Conservation (phyloP, 257 asterid genomes). For the Fraxinus anomala region DNA sequence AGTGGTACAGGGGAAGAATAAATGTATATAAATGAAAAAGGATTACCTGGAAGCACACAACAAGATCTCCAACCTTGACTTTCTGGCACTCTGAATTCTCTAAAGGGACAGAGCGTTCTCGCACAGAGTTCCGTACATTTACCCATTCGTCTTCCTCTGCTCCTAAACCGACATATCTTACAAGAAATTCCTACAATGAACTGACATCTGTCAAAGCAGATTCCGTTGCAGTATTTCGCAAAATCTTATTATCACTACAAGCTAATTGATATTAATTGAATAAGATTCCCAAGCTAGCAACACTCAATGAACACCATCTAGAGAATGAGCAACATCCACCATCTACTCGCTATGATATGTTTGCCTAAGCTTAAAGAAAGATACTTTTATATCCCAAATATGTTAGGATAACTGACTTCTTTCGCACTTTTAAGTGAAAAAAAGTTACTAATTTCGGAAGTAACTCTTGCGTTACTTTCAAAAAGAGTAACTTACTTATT, state of each 20-base stretch:
- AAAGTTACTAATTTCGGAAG: neutral
- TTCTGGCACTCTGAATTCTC: slow-evolving; percentile 73
- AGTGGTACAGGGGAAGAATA: neutral
- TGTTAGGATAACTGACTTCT: neutral
- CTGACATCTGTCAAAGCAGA: slow-evolving; percentile 17
- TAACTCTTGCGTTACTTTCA: neutral
- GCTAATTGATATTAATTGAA: neutral
- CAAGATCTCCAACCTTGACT: slow-evolving; percentile 74
- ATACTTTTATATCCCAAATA: neutral
- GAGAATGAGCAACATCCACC: neutral
- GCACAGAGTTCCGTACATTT: slow-evolving; percentile 50
- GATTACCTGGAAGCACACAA: slow-evolving; percentile 88
- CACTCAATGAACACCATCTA: neutral
- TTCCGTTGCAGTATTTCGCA: neutral
- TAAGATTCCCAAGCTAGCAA: neutral
- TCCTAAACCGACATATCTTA: slow-evolving; percentile 79
- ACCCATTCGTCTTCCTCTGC: slow-evolving; percentile 89
- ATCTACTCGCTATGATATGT: neutral
- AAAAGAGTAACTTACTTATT: neutral
- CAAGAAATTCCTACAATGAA: slow-evolving; percentile 72
- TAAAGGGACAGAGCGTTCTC: slow-evolving; percentile 74
- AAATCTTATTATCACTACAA: neutral
- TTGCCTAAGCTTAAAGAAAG: neutral
- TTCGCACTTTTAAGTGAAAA: neutral
- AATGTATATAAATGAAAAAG: neutral